Conservation (phyloP, 305 asterid genomes). For the Fraxinus platypoda region DNA sequence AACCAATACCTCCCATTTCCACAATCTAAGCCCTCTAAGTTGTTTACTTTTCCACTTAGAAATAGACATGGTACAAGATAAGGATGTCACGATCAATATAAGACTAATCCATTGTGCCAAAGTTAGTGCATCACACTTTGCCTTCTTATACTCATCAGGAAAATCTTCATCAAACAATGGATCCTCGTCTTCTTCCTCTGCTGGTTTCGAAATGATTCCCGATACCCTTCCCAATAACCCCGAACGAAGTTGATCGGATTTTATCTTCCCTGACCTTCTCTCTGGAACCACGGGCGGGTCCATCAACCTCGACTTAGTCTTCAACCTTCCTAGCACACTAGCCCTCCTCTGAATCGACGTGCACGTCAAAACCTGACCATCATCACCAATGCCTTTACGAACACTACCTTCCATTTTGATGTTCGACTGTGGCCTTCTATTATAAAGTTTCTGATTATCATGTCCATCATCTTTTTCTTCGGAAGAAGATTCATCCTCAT, state of each 20-base stretch:
- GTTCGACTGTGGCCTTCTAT: slow-evolving; percentile 38
- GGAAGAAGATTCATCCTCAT: background rate
- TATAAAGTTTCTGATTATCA: slow-evolving; percentile 21
- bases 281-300: slow-evolving; percentile 44
- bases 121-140: slow-evolving; percentile 25
- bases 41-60: background rate
- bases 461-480: background rate
- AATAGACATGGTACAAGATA: background rate
- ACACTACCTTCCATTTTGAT: background rate
- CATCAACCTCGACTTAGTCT: slow-evolving; percentile 24
- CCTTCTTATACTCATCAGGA: slow-evolving; percentile 54
- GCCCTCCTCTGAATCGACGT: slow-evolving; percentile 57
- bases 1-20: slow-evolving; percentile 80
- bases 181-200: slow-evolving; percentile 69
- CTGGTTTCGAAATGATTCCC: slow-evolving; percentile 27
- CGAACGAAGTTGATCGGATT: slow-evolving; percentile 43
- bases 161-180: slow-evolving; percentile 62
- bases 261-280: slow-evolving; percentile 38
- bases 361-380: slow-evolving; percentile 56
- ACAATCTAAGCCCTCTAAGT: slow-evolving; percentile 49
- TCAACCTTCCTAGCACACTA: slow-evolving; percentile 47
- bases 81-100: background rate
- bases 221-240: slow-evolving; percentile 39
- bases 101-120: background rate
- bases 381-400: slow-evolving; percentile 17